Base-by-base conservation (phyloP, 768 basidiomycete species). In the Gymnopilus junonius region DNA sequence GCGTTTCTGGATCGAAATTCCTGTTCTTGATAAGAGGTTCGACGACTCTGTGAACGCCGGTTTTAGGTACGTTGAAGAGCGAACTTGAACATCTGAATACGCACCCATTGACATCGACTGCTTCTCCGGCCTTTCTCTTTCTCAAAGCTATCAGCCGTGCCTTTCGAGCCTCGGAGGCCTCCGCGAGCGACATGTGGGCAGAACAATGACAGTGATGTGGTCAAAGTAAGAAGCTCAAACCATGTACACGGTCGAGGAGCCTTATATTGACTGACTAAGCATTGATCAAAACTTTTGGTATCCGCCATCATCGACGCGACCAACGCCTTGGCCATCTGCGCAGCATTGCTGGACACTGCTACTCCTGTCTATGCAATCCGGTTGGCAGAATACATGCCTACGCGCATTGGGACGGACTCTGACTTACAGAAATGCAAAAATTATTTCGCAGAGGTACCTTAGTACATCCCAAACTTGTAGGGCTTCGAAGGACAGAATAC, bases 1-100 rank as follows among this genome's bases (percentile, higher is more conserved):
- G 87, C 29, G 94, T 92, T 67, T 88, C 88, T 1, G 95, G 94
- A 76, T 99, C 97, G 74, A 92, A 99, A 71, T 96, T 96, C 35
- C 97, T 87, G 66, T 79, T 85, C 67, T 86, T 85, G 32, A 94
- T 77, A 55, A 89, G 71, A 12, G 87, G 79, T 66, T 82, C 83
- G 45, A 77, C 70, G 31, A 69, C 54, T 45, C 70, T 80, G 61
- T 11, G 53, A 55, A 62, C 27, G 15, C 17, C 20, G 58, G 59
- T 45, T 63, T 56, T 55, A 45, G 20, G 12, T 34, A 46, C 3
- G 20, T 35, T 40, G 31, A 54, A 31, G 31, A 40, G 50, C 45
- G 32, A 32, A 35, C 17, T 23, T 50, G 34, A 53, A 34, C 37
- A 42, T 21, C 32, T 27, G 50, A 35, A 65, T 12, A 74, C 71